Evolutionary conservation across 2,329 filamentous ascomycete species (phyloP), one percentile per base, ranked within the genome.

Genomic region (Fusarium illudens): DNA sequence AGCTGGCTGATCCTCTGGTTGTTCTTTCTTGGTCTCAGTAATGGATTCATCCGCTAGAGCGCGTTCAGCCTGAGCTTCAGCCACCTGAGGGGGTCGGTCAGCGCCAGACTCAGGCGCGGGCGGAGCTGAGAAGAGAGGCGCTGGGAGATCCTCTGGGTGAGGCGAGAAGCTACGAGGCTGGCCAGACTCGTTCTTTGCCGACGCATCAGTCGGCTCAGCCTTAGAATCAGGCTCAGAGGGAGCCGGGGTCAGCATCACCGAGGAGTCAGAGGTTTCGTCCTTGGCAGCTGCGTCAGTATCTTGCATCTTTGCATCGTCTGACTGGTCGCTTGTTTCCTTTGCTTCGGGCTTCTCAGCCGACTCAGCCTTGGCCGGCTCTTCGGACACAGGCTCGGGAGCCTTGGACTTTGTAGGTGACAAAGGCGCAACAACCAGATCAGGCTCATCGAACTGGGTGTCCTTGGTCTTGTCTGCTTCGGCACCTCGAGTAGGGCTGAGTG

Each of bases 71-170:
- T 56, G 46, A 7, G 64, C 58, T 6, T 68, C 65, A 4, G 51
- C 50, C 15, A 33, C 71, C 42, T 71, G 68, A 15, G 71, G 71
- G 10, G 65, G 74, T 20, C 69, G 61, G 32, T 75, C 71, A 9
- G 65, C 67, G 10, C 73, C 73, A 20, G 75, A 68, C 25, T 77
- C 74, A 4, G 76, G 72, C 2, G 76, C 62, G 19, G 72, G 62
- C 6, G 75, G 72, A 11, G 74, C 73, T 11, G 79, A 80, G 58
- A 80, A 80, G 4, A 93, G 80, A 33, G 91, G 90, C 3, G 90
- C 87, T 10, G 91, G 90, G 46, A 86, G 88, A 70, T 92, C 90
- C 70, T 91, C 89, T 12, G 88, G 82, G 55, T 88, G 85, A n/a
- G 87, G 83, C 19, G 85, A 83, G 51, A 86, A 73, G 34, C 72